Conservation (phyloP, 1,139 yeast species). For the Saccharomyces hybrid region DNA sequence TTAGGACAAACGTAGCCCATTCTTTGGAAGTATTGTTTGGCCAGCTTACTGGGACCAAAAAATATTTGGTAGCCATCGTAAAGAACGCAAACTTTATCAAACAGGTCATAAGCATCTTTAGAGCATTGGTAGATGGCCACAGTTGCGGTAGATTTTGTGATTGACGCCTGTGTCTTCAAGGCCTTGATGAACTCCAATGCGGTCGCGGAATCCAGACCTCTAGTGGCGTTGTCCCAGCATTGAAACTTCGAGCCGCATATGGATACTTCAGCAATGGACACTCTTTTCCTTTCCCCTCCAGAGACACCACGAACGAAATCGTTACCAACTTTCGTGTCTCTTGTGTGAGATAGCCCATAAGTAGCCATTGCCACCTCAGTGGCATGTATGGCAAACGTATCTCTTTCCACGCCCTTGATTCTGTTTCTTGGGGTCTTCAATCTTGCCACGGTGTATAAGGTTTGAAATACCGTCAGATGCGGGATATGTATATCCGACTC, state of each 20-base stretch:
- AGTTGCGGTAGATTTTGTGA: conserved; percentile 52
- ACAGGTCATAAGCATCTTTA: conserved; percentile 50
- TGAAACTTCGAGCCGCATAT: conserved; percentile 40
- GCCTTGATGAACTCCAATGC: conserved; percentile 70
- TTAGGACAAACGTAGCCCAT: conserved; percentile 49
- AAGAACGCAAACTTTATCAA: conserved; percentile 40
- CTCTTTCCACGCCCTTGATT: conserved; percentile 31
- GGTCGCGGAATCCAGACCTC: conserved; percentile 70
- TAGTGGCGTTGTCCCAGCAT: conserved; percentile 70
- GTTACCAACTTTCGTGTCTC: conserved; percentile 36
- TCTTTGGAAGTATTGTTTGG: conserved; percentile 37
- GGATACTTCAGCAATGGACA: conserved; percentile 38
- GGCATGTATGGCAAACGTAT: conserved; percentile 32
- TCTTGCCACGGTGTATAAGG: conserved; percentile 29
- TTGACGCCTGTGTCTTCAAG: conserved; percentile 52
- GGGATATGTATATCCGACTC: conserved; percentile 43
- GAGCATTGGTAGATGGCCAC: conserved; percentile 80
- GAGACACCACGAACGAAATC: conserved; percentile 38
- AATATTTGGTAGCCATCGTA: conserved; percentile 40
- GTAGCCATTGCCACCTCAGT: conserved; percentile 36
- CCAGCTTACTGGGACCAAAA: conserved; percentile 35
- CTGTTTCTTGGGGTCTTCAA: conserved; percentile 32
- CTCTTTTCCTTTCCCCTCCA: conserved; percentile 39
- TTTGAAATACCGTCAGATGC: conserved; percentile 39
- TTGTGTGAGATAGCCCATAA: conserved; percentile 38